Evolutionary conservation across 148 eudicot genomes (phyloP), one percentile per base, ranked within the genome.

Genomic region (Amaranthus hypochondriacus): DNA sequence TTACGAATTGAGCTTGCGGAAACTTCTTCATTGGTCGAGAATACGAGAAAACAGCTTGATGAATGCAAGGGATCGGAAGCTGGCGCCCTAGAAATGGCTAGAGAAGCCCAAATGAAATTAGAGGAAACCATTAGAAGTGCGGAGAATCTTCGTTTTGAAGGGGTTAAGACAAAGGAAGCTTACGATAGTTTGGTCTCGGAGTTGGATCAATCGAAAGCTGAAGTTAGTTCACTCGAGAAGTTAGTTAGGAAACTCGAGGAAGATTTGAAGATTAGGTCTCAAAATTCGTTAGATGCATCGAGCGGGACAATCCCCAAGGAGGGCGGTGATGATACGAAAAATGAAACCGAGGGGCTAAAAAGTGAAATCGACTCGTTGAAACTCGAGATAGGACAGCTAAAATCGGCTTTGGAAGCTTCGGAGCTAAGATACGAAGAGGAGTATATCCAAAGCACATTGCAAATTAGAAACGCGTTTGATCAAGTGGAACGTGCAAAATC

Each of bases 401-500:
- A 81, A 50, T 83, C 86, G 66, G 91, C 87, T 0, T 73, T 91
- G 44, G 93, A 86, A 75, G 86, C 78, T 48, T 84, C 98, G 15
- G 97, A 91, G 73, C 80, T 70, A 48, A 83, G 90, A 81, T 88
- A 88, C 56, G 83, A 83, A 62, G 90, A 88, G 48, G 98, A 91
- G 51, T 87, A 86, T 57, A 83, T 87, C 59, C 88, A 86, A 62
- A 87, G 89, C 79, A 91, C 93, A 0, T 77, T 89, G 76, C 83
- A 91, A 84, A 88, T 89, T 66, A 81, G 88, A 77, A 88, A 80
- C 71, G 96, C 96, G 44, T 86, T 84, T 77, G 97, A 89, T 58
- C 81, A 86, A 43, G 87, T 77, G 56, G 96, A 94, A 81, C 83
- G 21, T 14, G 66, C 83, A 61, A 94, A 85, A 79, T 57, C 81